Evolutionary conservation across 2,329 filamentous ascomycete species (phyloP), one percentile per base, ranked within the genome.

Genomic region (Scorias spongiosa): DNA sequence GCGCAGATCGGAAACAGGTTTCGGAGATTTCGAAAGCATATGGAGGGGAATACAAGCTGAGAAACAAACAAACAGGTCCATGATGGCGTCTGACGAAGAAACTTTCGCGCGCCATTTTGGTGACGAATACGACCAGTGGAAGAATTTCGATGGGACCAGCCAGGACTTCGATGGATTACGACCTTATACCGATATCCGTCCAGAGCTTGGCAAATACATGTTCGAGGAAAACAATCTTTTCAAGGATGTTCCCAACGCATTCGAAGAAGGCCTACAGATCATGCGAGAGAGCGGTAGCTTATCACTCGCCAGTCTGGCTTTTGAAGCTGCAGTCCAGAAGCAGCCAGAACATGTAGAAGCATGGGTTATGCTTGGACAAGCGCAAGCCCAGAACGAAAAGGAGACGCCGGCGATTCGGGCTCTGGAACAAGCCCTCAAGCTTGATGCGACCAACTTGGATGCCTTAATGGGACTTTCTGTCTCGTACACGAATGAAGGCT

Each of bases 341-440:
- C 79, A 94, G 49, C 77, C 86, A 0, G 72, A 81, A 44, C 89
- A 96, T 61, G 78, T 89, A 32, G 84, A 93, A 44, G 91, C 91
- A 2, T 98, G 91, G 91, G 85, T 88, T 9, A 81, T 87, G 56
- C 76, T 98, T 29, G 91, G 91, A 43, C 81, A 82, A 43, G 84
- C 88, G 14, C 91, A 98, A 66, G 91, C 91, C 15, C 91, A 98
- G 63, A 98, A 98, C 63, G 91, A 98, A 64, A 98, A 98, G 67
- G 91, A 98, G 63, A 83, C 86, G 8, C 89, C 91, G 0, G 91
- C 91, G 2, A 95, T 98, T 51, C 81, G 91, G 29, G 91, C 91
- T 2, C 71, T 96, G 47, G 89, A 96, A 63, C 84, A 91, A 60
- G 87, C 89, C 1, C 67, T 95, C 50, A 89, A 88, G 63, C 71